Percentiles rank a stretch among this genome's conserved stretches.
These are phyloP conservation scores for Pseudogymnoascus sp. DNA, from an alignment of 2,329 filamentous ascomycete genomes.

Conservation along the genomic window DNA sequence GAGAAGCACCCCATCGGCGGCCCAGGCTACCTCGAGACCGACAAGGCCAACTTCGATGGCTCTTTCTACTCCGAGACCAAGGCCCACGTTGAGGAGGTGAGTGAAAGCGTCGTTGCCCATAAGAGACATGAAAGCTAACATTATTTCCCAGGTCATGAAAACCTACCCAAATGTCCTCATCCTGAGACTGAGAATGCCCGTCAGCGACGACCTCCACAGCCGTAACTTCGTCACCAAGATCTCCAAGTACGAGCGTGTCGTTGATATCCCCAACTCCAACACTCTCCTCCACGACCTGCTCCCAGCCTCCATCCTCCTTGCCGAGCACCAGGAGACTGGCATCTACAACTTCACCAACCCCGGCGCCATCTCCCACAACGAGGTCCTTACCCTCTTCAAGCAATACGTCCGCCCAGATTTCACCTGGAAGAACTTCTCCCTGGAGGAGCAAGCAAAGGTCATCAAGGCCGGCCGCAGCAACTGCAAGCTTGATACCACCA, in stretches of 20 bases:
- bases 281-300: conserved; percentile 59
- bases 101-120: conserved; percentile 17
- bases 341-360: conserved; percentile 67
- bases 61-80: conserved; percentile 65
- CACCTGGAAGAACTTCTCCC: conserved; percentile 57
- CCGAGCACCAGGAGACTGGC: conserved; percentile 54
- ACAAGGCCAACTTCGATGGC: conserved; percentile 56
- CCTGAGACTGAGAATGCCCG: conserved; percentile 62
- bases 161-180: conserved; percentile 55
- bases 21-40: conserved; percentile 53
- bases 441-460: conserved; percentile 60
- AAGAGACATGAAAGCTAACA: neutral
- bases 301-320: conserved; percentile 51
- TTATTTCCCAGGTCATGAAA: conserved; percentile 46
- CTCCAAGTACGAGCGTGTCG: conserved; percentile 54
- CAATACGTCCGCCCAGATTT: conserved; percentile 55
- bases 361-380: conserved; percentile 64
- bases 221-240: conserved; percentile 67
- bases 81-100: conserved; percentile 55
- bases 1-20: conserved; percentile 53
- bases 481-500: conserved; percentile 56
- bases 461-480: conserved; percentile 62
- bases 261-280: conserved; percentile 63
- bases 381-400: conserved; percentile 56
- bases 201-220: conserved; percentile 58